A percentile compares a stretch with the other conserved stretches of the same genome.
These are phyloP conservation scores for Cladosporium sp. DNA, from an alignment of 2,329 filamentous ascomycete genomes.

Conservation along the genomic window DNA sequence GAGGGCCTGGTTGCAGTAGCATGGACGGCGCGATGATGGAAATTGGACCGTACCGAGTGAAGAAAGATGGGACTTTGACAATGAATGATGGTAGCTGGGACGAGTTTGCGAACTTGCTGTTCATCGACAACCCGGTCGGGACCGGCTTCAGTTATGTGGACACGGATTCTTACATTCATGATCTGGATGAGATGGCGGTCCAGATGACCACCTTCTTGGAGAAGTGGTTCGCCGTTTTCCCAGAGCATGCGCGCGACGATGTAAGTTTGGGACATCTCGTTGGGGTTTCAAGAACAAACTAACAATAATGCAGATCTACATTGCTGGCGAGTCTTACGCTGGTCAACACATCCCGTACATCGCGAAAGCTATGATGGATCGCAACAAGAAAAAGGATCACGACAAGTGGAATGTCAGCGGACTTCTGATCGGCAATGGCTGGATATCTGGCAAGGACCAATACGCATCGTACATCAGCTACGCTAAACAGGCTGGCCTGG, in stretches of 20 bases:
- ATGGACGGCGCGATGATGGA: conserved; percentile 98
- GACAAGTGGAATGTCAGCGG: conserved; percentile 77
- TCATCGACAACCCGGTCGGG: conserved; percentile 95
- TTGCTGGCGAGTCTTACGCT: conserved; percentile 94
- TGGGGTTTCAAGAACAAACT: neutral
- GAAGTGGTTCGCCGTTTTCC: conserved; percentile 88
- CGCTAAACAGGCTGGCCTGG: conserved; percentile 73
- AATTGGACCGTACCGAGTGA: conserved; percentile 86
- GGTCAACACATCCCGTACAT: conserved; percentile 98
- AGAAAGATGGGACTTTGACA: conserved; percentile 68
- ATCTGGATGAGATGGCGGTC: conserved; percentile 83
- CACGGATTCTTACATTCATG: conserved; percentile 80
- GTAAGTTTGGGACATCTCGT: conserved; percentile 57
- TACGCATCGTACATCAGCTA: conserved; percentile 85
- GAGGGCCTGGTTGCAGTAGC: conserved; percentile 93
- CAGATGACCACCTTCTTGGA: conserved; percentile 89
- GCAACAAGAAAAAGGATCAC: conserved; percentile 64
- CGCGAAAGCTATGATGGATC: conserved; percentile 82
- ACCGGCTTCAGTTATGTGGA: conserved; percentile 96
- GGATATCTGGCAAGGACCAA: conserved; percentile 89
- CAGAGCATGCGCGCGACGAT: conserved; percentile 88
- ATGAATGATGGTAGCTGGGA: conserved; percentile 97
- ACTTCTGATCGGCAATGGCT: conserved; percentile 93
- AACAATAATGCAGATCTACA: conserved; percentile 67
- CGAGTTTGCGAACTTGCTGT: conserved; percentile 95